Evolutionary conservation across 352 stramenopile genomes (phyloP), one percentile per base, ranked within the genome.

Genomic region (Globisporangium spinosum): DNA sequence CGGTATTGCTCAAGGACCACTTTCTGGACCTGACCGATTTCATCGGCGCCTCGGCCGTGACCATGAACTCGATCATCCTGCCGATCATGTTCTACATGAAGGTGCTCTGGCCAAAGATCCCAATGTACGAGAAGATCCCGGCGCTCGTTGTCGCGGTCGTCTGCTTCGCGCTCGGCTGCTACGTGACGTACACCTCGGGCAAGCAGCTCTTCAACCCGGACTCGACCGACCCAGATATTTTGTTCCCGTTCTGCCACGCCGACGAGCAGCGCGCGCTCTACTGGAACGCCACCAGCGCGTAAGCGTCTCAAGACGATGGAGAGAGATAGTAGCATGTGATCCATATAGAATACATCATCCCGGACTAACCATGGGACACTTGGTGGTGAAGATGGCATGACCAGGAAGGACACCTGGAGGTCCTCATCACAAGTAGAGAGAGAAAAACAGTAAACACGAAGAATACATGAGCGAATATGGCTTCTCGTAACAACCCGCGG

Each of bases 11-110:
- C 29, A 22, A 60, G 10, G 40, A 77, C 45, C 53, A 70, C 23
- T 73, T 77, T 13, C 13, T 53, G 40, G 71, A 75, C 38, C 43
- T 77, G 23, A 47, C 60, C 7, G 71, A 77, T 34, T 77, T 77
- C 57, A 64, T 76, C 22, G 71, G 71, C 32, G 69, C 71, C n/a
- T 77, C 70, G 25, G 25, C 70, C 40, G 72, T 73, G 20, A 54
- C 69, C 13, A 38, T 74, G 20, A 70, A 66, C 47, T 77, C 70
- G 35, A 77, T 77, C 40, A 70, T 76, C 23, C 45, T 77, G 27
- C 71, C 71, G 12, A 75, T 74, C 40, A 57, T 73, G 59, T 74
- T 71, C 40, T 66, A 71, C 58, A 57, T 67, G 38, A 71, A 71
- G 51, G 58, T 66, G n/a, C 58, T 74, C 15, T 74, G 69, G 69